Conservation (phyloP, 2,329 filamentous ascomycete species). For the Esteya vermicola region DNA sequence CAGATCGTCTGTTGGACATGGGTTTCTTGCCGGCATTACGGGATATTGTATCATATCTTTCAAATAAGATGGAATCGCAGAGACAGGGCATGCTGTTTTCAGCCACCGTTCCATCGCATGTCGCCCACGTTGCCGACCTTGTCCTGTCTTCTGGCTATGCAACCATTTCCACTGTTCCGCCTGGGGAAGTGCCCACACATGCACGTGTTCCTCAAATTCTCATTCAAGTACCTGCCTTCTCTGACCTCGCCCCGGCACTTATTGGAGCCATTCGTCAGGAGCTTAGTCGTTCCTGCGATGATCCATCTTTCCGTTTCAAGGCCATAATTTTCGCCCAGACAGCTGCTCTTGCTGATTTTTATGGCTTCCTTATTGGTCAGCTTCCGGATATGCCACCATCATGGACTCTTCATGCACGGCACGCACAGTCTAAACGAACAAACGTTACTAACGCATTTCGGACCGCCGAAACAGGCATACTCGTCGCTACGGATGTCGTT, state of each 20-base stretch:
- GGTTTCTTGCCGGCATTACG: constrained; percentile 71
- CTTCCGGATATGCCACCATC: constrained; percentile 27
- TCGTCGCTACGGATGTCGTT: constrained; percentile 58
- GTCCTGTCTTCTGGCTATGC: constrained; percentile 61
- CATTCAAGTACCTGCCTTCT: constrained; percentile 52
- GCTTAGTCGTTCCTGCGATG: constrained; percentile 13
- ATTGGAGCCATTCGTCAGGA: constrained; percentile 41
- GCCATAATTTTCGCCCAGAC: constrained; percentile 69
- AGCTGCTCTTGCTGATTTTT: constrained; percentile 35
- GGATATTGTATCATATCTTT: constrained; percentile 61
- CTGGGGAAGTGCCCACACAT: constrained; percentile 65
- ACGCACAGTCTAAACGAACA: constrained; percentile 33
- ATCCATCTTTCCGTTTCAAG: no score
- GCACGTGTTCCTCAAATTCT: constrained; percentile 60
- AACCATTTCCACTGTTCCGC: constrained; percentile 66
- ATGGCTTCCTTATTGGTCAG: constrained; percentile 27
- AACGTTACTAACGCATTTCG: constrained; percentile 51
- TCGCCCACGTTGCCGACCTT: constrained; percentile 56
- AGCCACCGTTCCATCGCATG: constrained; percentile 68
- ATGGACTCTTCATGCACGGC: constrained; percentile 33
- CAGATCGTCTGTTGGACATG: constrained; percentile 68
- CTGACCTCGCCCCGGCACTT: constrained; percentile 48
- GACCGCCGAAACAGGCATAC: constrained; percentile 28
- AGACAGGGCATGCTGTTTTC: constrained; percentile 71
- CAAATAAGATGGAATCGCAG: constrained; percentile 42